Base-by-base conservation (phyloP, 768 basidiomycete genomes). In the Amanita exitialis region DNA sequence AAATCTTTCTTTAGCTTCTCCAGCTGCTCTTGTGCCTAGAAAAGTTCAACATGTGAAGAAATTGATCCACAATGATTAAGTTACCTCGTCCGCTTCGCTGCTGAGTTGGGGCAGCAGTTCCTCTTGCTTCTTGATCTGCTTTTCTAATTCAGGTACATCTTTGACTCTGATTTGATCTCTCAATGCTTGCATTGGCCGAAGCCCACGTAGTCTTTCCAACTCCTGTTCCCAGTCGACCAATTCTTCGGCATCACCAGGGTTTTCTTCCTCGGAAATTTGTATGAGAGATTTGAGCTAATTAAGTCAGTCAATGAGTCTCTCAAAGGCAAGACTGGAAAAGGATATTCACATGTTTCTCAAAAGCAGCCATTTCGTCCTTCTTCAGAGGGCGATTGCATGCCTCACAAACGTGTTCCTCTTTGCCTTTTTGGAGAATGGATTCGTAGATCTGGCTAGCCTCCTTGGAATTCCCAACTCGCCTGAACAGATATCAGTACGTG, bases 301-400 rank as follows among this genome's bases (percentile, higher is more conserved):
- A 28, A 34, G 2, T 7, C 30, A 35, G 30, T 10, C 13, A 7
- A 52, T 36, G 30, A 39, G 35, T 20, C 28, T 39, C 8, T 56
- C 18, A 34, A 30, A 10, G 20, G 44, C 53, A 18, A n/a, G 21
- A 34, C 52, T 23, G 25, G 51, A 41, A 16, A 20, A 45, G 38
- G 23, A 39, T 32, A 23, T 27, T 23, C 36, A 18, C 61, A 2
- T 69, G 54, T 35, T 73, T 77, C 42, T 32, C 30, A 37, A 47
- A 18, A 8, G 21, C 44, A 50, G 28, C 18, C 42, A 75, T 55
- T 53, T 77, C 73, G 9, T 64, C 60, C 45, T 76, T 74, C 18
- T 76, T 68, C 60, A 97, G 66, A 35, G 70, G 71, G 1, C 93
- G 78, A 57, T 82, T 80, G 61, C 95, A 98, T 6, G 81, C 82